Evolutionary conservation across 2,329 filamentous ascomycete species (phyloP), one percentile per base, ranked within the genome.

Genomic region (Trichoderma guizhouense): DNA sequence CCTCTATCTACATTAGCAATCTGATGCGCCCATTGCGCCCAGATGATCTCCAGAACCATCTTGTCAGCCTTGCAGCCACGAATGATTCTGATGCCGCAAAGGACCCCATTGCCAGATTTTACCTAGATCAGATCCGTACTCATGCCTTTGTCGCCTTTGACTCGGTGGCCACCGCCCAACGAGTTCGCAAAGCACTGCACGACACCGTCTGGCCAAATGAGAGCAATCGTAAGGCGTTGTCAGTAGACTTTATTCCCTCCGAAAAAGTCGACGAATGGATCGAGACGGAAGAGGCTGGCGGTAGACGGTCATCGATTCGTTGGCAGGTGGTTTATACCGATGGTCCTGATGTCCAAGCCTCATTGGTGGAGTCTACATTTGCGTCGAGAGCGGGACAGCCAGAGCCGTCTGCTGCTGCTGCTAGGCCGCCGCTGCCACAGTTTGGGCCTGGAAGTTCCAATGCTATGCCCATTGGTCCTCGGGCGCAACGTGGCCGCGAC

Each of bases 201-300:
- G 89, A 90, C 72, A 88, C 87, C 26, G 88, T 94, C 43, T 98
- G 95, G 93, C 95, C 95, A 1, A 89, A 94, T 72, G 95, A 98
- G 82, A 90, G 91, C 72, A 93, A 91, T 75, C 88, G 96, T 36
- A 97, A 96, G 79, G 87, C 90, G 1, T 86, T 98, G 1, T 97
- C 92, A 88, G 93, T 93, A 4, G 96, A 99, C 79, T 98, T 96
- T 79, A 87, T 98, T 24, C 95, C 95, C 0, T 88, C 92, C 21
- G 90, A 93, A 30, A 89, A 90, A 74, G 86, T 97, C 5, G 80
- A 84, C 15, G 87, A 87, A 28, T 98, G 94, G 94, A 91, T 97
- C 72, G 86, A 89, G 8, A 86, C 82, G 53, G 93, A 97, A 80
- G 83, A 90, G 76, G 80, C 84, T 15, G 76, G 82, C 75, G 77